Percentiles rank a stretch among this genome's conserved stretches.
phyloP scores from a whole-genome alignment of 2,329 filamentous ascomycete genomes.

The Drechslera avenae region DNA sequence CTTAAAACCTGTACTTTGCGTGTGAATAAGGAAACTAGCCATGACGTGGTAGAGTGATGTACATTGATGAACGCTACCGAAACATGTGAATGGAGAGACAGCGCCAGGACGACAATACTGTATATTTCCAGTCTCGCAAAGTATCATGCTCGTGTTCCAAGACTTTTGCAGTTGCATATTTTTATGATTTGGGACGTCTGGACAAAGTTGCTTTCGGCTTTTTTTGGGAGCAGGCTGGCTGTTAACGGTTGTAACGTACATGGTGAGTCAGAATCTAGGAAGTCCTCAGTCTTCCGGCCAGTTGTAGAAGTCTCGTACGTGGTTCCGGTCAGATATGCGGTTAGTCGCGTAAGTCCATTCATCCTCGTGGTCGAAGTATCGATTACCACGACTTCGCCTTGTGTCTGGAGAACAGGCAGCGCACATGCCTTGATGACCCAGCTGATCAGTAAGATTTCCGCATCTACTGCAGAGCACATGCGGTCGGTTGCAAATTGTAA shows the following conservation, averaged over 20 bases:
- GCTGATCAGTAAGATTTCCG: conserved; percentile 25
- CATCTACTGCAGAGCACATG: conserved; percentile 28
- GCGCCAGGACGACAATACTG: background rate
- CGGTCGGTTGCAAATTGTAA: conserved; percentile 26
- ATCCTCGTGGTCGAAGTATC: conserved; percentile 14
- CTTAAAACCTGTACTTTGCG: background rate
- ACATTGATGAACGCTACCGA: conserved; percentile 4
- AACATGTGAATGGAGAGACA: conserved; percentile 5
- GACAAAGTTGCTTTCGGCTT: background rate
- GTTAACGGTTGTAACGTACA: background rate
- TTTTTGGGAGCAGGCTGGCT: background rate
- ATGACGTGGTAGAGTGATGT: conserved; percentile 16
- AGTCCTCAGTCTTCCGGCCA: conserved; percentile 22
- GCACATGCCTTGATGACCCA: conserved; percentile 18
- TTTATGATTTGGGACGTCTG: background rate
- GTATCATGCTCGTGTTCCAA: background rate
- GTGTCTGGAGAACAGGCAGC: conserved; percentile 15
- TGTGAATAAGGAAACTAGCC: conserved; percentile 7
- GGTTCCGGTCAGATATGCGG: conserved; percentile 16
- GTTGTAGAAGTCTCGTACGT: conserved; percentile 21
- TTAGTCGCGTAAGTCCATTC: conserved; percentile 18
- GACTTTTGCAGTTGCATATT: background rate
- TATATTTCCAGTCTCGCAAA: background rate
- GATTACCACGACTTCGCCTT: conserved; percentile 1
- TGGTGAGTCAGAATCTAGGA: background rate